These are phyloP conservation scores for Isoetes taiwanensis DNA, from an alignment of 75 land plant species.

Conservation along the genomic window DNA sequence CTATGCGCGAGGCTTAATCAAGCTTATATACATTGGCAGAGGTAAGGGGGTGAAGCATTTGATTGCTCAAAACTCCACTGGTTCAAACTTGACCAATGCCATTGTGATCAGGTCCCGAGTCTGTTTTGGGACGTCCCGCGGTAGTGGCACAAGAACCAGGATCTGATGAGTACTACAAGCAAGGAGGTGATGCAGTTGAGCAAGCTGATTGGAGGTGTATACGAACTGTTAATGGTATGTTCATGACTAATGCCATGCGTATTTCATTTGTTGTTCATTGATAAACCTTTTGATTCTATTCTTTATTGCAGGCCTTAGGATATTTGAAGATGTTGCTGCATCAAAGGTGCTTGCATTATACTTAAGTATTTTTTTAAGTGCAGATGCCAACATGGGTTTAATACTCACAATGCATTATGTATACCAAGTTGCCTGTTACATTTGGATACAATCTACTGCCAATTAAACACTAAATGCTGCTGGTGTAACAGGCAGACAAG, in stretches of 20 bases:
- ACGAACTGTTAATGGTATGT: constrained; percentile 58
- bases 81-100: not conserved
- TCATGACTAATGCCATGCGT: no score
- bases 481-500: constrained; percentile 47
- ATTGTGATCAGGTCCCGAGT: constrained; percentile 61
- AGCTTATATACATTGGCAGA: constrained; percentile 62
- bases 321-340: constrained; percentile 62
- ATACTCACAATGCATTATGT: no score
- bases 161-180: constrained; percentile 22
- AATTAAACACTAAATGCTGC: no score
- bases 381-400: no score
- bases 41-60: constrained; percentile 24
- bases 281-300: no score
- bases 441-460: no score
- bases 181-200: constrained; percentile 57
- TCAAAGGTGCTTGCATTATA: constrained; percentile 38
- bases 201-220: constrained; percentile 80
- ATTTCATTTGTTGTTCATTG: no score
- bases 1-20: constrained; percentile 52
- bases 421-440: no score
- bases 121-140: constrained; percentile 48
- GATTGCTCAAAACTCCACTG: not conserved
- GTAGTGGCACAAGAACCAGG: constrained; percentile 19
- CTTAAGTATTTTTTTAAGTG: no score
- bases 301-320: constrained; percentile 47